Conservation (phyloP, 2,329 filamentous ascomycete species). For the Colletotrichum scovillei region DNA sequence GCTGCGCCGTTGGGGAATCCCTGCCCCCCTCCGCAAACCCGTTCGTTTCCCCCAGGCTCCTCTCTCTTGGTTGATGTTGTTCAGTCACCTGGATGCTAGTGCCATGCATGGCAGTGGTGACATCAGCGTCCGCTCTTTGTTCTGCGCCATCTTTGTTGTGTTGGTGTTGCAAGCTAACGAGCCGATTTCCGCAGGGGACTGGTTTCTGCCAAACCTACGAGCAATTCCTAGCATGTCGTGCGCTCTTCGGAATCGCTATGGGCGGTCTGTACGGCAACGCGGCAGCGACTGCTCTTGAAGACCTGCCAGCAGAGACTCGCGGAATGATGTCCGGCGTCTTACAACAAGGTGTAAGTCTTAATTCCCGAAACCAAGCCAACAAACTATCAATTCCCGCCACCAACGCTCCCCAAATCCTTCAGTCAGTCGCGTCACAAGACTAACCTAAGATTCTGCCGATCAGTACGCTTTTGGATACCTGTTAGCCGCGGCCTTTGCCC, state of each 20-base stretch:
- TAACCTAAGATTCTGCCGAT: conserved; percentile 1
- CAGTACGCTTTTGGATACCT: conserved; percentile 75
- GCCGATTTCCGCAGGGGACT: conserved; percentile 58
- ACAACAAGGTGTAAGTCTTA: conserved; percentile 69
- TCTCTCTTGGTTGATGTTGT: background rate
- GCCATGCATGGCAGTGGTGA: conserved; percentile 7
- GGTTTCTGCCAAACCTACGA: conserved; percentile 76
- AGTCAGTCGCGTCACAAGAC: background rate
- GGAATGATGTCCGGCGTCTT: conserved; percentile 82
- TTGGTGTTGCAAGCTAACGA: conserved; percentile 13
- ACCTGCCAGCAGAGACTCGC: conserved; percentile 74
- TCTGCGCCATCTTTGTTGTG: background rate
- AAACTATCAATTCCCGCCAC: background rate
- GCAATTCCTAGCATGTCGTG: conserved; percentile 80
- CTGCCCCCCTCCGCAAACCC: conserved; percentile 17
- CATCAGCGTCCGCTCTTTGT: conserved; percentile 10
- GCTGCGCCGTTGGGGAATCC: conserved; percentile 27
- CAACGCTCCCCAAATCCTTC: background rate
- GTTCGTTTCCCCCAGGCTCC: background rate
- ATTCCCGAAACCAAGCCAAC: conserved; percentile 50
- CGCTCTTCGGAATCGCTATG: conserved; percentile 85
- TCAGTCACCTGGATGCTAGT: background rate
- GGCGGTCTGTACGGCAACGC: conserved; percentile 84
- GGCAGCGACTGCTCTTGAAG: conserved; percentile 82
- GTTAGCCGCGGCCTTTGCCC: conserved; percentile 66